Percentiles rank a stretch among this genome's conserved stretches.
phyloP scores from a whole-genome alignment of 2,329 filamentous ascomycete genomes.

The Diaporthe vexans region DNA sequence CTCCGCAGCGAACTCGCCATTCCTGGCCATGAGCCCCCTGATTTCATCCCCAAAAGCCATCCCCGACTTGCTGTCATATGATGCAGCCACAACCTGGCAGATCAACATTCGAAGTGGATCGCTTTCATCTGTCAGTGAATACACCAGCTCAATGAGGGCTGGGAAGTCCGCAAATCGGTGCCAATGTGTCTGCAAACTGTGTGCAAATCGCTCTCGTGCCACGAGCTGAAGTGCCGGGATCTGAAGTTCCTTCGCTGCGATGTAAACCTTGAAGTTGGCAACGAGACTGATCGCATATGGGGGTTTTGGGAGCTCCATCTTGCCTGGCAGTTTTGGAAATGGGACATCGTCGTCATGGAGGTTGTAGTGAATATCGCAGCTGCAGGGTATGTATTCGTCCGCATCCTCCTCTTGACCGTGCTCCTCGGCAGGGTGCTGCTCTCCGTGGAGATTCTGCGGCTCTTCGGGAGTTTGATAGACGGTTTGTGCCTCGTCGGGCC shows the following conservation, averaged over 20 bases:
- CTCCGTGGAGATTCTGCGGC: no score
- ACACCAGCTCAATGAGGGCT: not conserved
- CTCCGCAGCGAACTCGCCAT: not conserved
- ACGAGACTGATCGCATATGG: constrained; percentile 1
- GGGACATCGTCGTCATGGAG: not conserved
- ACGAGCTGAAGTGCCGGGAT: constrained; percentile 10
- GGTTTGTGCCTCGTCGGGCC: no score
- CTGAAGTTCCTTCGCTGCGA: not conserved
- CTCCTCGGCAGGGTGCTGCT: no score
- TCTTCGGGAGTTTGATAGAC: no score
- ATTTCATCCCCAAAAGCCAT: not conserved
- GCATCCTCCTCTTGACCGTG: not conserved
- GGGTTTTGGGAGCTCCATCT: not conserved
- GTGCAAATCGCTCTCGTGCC: not conserved
- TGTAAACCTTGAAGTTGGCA: not conserved
- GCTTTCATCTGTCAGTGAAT: not conserved
- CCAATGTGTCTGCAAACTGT: not conserved
- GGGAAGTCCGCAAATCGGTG: not conserved
- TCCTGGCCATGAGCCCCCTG: not conserved
- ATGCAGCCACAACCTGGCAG: not conserved
- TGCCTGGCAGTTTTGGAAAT: no score
- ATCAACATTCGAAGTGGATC: not conserved
- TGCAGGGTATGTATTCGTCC: not conserved
- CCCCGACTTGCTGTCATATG: not conserved
- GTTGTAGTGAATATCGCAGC: not conserved